Evolutionary conservation across 2,329 filamentous ascomycete species (phyloP), one percentile per base, ranked within the genome.

Genomic region (Didymella keratinophila): DNA sequence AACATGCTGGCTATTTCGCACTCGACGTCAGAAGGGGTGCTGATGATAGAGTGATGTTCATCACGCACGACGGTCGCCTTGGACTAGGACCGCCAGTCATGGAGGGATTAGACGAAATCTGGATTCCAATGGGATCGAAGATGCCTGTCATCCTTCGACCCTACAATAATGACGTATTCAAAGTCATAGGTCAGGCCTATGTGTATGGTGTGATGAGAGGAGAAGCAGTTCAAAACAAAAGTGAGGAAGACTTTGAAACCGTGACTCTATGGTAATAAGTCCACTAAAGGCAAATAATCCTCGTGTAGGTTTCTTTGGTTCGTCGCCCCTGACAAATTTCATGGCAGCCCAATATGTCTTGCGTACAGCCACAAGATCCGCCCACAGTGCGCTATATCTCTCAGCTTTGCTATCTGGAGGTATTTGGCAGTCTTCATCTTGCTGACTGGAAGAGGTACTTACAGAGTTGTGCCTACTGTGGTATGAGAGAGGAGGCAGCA

Each of bases 151-250:
- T 64, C 1, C 28, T 66, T 4, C 46, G 64, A n/a, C 48, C 41
- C 1, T 10, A 42, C 8, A 18, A 27, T 11, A 46, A 51, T 1
- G 53, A 49, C 1, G 45, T 10, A 12, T 58, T 57, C 49, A 54
- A 41, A 34, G 14, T 62, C 0, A 12, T 66, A 11, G 59, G 63
- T 5, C 49, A 59, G 39, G 37, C 45, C 1, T 66, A 52, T 52
- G 12, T 66, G 2, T 30, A 66, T 34, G 63, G 56, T 8, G 49
- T 52, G 1, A 59, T 62, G 60, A 52, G 49, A 23, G 60, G 60
- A 1, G 57, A 60, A 16, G 48, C 47, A 14, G 43, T 52, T 2
- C 9, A n/a, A 12, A 30, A n/a, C 2, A 42, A 46, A 18, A 39
- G 28, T 11, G 32, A 47, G n/a, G 20, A 27, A 7, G 25, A 51